Conservation (phyloP, 2,329 filamentous ascomycete genomes). For the Coniochaeta sp. region DNA sequence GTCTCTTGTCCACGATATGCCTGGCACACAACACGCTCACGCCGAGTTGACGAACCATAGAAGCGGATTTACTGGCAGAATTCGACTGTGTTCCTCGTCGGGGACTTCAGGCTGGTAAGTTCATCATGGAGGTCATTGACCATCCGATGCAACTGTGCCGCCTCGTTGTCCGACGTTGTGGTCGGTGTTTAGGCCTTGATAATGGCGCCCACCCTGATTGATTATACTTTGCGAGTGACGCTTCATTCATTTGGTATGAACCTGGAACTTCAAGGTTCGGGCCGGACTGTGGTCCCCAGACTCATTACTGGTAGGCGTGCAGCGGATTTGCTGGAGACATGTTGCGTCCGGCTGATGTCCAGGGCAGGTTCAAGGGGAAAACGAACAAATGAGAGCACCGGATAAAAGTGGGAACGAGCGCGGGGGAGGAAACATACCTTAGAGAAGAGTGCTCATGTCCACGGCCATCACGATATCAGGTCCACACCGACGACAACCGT, state of each 20-base stretch:
- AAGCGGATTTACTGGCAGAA: conserved; percentile 47
- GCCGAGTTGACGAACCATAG: conserved; percentile 20
- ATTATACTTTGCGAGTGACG: background rate
- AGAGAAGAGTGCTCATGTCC: too few species aligned
- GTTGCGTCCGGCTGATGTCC: background rate
- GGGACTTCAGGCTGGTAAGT: conserved; percentile 41
- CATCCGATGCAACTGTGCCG: conserved; percentile 40
- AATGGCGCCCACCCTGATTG: conserved; percentile 8
- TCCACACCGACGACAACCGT: background rate
- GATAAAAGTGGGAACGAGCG: background rate
- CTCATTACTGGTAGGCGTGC: background rate
- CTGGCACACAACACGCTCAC: conserved; percentile 27
- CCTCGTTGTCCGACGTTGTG: conserved; percentile 21
- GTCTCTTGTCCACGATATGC: conserved; percentile 11
- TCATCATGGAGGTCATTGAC: conserved; percentile 40
- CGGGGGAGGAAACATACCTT: too few species aligned
- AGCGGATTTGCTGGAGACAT: too few species aligned
- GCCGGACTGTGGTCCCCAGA: background rate
- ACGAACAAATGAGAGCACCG: too few species aligned
- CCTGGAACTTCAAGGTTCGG: background rate
- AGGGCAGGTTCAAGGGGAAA: background rate
- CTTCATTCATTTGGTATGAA: too few species aligned
- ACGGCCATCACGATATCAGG: background rate
- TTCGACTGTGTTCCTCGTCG: conserved; percentile 39
- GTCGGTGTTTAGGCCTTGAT: conserved; percentile 16